These are phyloP conservation scores for Solanum hybrid DNA, from an alignment of 305 asterid genomes.

Conservation along the genomic window DNA sequence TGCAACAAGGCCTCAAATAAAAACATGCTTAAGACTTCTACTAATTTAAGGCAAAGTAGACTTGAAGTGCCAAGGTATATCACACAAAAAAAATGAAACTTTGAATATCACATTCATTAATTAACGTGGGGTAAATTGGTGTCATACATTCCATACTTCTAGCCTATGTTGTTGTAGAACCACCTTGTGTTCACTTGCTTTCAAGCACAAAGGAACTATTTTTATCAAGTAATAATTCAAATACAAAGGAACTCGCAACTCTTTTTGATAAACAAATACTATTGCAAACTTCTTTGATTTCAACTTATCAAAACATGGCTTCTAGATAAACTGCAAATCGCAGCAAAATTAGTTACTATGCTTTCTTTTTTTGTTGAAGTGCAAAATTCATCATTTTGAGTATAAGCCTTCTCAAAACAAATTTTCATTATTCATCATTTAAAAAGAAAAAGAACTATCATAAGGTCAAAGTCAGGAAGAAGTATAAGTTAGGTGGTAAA, in stretches of 20 bases:
- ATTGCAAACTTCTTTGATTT: not conserved
- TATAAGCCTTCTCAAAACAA: not conserved
- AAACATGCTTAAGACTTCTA: not conserved
- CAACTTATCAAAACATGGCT: not conserved
- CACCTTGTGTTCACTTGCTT: not conserved
- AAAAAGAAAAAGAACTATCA: not conserved
- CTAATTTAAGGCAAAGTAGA: not conserved
- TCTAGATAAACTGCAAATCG: not conserved
- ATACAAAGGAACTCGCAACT: not conserved
- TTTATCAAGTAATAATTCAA: not conserved
- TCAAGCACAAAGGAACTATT: not conserved
- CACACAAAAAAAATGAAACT: not conserved
- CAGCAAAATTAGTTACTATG: not conserved
- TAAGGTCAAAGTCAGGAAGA: not conserved
- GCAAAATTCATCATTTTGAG: not conserved
- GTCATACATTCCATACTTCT: not conserved
- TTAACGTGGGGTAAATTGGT: not conserved
- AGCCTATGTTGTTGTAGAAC: not conserved
- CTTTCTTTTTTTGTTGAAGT: not conserved
- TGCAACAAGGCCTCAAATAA: not conserved
- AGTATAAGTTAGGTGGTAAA: not conserved
- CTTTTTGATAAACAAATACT: not conserved
- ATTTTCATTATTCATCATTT: not conserved
- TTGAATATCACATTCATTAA: not conserved
- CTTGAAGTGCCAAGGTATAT: not conserved